Evolutionary conservation across 1,139 yeast species (phyloP), one percentile per base, ranked within the genome.

Genomic region (Lodderomyces margitis): DNA sequence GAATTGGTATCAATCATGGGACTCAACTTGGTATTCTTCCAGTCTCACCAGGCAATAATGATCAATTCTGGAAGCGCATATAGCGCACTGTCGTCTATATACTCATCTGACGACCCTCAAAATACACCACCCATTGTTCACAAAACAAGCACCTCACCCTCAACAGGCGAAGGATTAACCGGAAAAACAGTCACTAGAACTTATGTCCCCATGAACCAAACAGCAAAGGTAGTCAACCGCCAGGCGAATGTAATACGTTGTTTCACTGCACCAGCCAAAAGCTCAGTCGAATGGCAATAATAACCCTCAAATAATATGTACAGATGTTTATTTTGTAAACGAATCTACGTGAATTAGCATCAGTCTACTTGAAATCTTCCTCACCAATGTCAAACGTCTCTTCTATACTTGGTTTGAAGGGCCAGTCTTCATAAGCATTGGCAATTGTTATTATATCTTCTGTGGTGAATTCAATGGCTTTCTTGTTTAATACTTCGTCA

Each of bases 381-480:
- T 39, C 41, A 7, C 36, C 23, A 9, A 57, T 37, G 19, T 48
- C 54, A 14, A 50, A 39, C 5, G 49, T 40, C 14, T 55, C 58
- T 23, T 46, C 47, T 9, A 47, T 15, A 0, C 63, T 36, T 1
- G 97, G 97, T 60, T 83, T 88, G 67, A 89, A 91, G 0, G 98
- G 94, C 98, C 98, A 91, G 17, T 64, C 57, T 36, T 71, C 74
- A 56, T 83, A 87, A 3, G 65, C 70, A 4, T 73, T 59, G 3
- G 81, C 70, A 7, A 91, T 57, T 5, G 58, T 52, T 6, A 68
- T 46, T 46, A 83, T 68, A 15, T 88, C 94, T 1, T 75, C 76
- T 5, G 68, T 56, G 0, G 79, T 66, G 44, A 89, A 62, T 2
- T 75, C 75, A 15, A 66, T 61, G 0, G 86, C 78, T 3, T 59